These are phyloP conservation scores for Galerina sulciceps DNA, from an alignment of 768 basidiomycete species.

Conservation along the genomic window DNA sequence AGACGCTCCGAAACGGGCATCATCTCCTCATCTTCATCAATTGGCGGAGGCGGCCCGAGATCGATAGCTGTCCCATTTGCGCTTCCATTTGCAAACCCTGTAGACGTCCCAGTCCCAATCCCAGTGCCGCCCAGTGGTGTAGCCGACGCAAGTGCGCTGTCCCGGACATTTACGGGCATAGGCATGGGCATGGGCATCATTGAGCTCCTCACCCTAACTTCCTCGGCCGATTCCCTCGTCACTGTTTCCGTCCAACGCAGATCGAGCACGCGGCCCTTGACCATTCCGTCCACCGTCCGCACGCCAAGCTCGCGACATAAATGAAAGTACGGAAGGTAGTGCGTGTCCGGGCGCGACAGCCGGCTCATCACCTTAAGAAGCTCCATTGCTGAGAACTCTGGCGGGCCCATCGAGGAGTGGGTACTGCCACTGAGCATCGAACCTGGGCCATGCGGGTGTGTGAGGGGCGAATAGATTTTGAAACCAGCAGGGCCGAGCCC, in stretches of 20 bases:
- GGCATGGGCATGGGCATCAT: neutral
- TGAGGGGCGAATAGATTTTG: slow-evolving; percentile 57
- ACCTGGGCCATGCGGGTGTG: slow-evolving; percentile 27
- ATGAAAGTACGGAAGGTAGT: slow-evolving; percentile 77
- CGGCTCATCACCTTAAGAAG: slow-evolving; percentile 83
- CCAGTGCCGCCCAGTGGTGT: neutral
- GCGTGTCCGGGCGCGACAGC: slow-evolving; percentile 65
- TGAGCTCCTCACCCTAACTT: slow-evolving; percentile 19
- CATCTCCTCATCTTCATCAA: slow-evolving; percentile 52
- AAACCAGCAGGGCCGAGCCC: slow-evolving; percentile 65
- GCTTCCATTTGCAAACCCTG: slow-evolving; percentile 1
- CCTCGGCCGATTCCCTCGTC: slow-evolving; percentile 51
- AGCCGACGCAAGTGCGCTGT: slow-evolving; percentile 12
- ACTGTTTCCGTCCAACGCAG: slow-evolving; percentile 78
- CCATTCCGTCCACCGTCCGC: slow-evolving; percentile 83
- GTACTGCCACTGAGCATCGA: slow-evolving; percentile 38
- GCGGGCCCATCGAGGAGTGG: slow-evolving; percentile 33
- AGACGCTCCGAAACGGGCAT: slow-evolving; percentile 47
- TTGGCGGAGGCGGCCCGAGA: slow-evolving; percentile 32
- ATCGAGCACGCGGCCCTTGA: slow-evolving; percentile 75
- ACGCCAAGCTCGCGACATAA: slow-evolving; percentile 86
- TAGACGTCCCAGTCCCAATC: neutral
- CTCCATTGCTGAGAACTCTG: slow-evolving; percentile 78
- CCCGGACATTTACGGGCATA: slow-evolving; percentile 10
- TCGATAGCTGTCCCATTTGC: slow-evolving; percentile 9